A percentile compares a stretch with the other conserved stretches of the same genome.
Evolutionary conservation across 495 filamentous ascomycete species (phyloP).

Genomic region (Clohesyomyces aquaticus): DNA sequence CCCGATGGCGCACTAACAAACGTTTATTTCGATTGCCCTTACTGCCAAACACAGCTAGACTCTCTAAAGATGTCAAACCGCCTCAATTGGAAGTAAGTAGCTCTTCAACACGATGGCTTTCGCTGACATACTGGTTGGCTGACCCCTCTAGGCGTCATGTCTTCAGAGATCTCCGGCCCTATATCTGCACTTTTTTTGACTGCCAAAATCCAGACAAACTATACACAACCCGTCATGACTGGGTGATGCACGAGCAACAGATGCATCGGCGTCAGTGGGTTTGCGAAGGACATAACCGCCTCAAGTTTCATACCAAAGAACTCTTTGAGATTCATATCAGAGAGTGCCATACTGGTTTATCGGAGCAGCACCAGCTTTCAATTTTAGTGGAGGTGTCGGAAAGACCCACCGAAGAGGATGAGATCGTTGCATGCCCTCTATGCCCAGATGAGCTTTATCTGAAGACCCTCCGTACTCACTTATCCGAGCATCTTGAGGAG

Average conservation of each 20-base stretch:
- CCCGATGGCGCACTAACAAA: background rate
- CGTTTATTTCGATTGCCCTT: background rate
- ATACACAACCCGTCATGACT: constrained; percentile 8
- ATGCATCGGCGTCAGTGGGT: background rate
- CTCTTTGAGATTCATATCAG: background rate
- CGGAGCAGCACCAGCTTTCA: background rate
- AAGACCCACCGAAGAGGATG: background rate
- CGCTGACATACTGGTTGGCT: background rate
- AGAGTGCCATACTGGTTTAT: background rate
- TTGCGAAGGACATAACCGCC: background rate
- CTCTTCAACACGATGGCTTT: background rate
- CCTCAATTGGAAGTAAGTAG: background rate
- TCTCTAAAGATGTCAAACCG: background rate
- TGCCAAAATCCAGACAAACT: constrained; percentile 1
- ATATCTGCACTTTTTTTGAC: constrained; percentile 2
- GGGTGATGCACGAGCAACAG: background rate
- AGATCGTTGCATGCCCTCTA: background rate
- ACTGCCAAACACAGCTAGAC: background rate
- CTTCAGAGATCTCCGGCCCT: constrained; percentile 2
- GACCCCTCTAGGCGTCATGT: background rate
- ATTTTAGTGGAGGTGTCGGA: no score
- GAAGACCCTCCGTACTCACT: background rate
- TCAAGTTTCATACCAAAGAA: background rate
- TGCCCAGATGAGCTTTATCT: background rate
- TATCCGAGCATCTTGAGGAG: background rate